Evolutionary conservation across 305 asterid genomes (phyloP).

Genomic region (Rubia tinctorum): DNA sequence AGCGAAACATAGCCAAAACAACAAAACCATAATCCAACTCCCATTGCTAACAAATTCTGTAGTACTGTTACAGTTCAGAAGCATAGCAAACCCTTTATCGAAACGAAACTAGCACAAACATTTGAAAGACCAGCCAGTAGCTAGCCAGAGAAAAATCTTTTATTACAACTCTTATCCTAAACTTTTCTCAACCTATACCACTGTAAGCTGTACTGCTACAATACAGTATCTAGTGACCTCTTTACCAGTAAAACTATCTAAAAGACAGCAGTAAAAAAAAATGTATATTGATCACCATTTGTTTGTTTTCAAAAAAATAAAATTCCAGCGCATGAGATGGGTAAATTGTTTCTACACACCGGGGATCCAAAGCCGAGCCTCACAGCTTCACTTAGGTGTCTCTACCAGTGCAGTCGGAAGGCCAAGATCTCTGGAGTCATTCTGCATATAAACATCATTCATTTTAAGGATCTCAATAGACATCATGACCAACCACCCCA

Average conservation of each 20-base stretch:
- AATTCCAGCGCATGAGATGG: neutral
- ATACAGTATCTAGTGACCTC: neutral
- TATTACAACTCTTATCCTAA: neutral
- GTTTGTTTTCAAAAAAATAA: no score
- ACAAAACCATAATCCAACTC: no score
- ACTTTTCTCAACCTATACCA: neutral
- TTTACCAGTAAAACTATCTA: neutral
- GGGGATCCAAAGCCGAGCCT: constrained; percentile 9
- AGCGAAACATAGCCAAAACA: no score
- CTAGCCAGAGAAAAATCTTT: neutral
- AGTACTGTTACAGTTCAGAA: neutral
- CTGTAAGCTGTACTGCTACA: neutral
- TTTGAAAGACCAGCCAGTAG: neutral
- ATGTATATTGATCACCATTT: neutral
- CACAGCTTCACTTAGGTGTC: constrained; percentile 24
- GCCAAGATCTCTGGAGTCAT: constrained; percentile 29
- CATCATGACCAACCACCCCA: constrained; percentile 7
- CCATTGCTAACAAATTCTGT: no score
- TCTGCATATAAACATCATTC: constrained; percentile 25
- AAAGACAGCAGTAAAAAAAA: neutral
- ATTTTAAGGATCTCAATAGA: constrained; percentile 3
- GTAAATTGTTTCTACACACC: neutral
- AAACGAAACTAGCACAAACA: neutral
- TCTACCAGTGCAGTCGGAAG: constrained; percentile 22
- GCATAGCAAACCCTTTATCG: neutral